Base-by-base conservation (phyloP, 352 stramenopile genomes). In the Pythium insidiosum region DNA sequence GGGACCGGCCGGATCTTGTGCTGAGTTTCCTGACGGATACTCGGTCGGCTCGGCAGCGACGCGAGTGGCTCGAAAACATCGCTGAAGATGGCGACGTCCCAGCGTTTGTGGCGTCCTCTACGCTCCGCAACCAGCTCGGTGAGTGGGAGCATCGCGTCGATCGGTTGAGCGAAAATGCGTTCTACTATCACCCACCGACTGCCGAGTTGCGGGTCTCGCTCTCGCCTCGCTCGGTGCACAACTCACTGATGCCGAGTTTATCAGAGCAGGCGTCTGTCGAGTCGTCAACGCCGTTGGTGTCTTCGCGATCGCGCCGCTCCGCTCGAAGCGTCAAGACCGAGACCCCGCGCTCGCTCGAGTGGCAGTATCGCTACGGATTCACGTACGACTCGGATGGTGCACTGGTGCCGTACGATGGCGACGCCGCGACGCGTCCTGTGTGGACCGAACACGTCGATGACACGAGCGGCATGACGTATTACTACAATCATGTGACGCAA, bases 301-400 rank as follows among this genome's bases (percentile, higher is more conserved):
- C n/a, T n/a, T 49, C 36, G 11, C 33, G 25, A 6, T 45, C 47
- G 1, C 21, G 43, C 15, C 47, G 58, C 0, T 56, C 58, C 2
- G 61, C 64, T 30, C 47, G 55, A n/a, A 74, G 62, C 37, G 43
- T 63, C 16, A 39, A 13, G 9, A 59, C 48, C 9, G 26, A 16
- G 4, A 40, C 46, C 18, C 49, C 63, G 19, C 57, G 73, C n/a
- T 62, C 76, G 4, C 51, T 81, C 38, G 58, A 81, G 20, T 89
- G 76, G 79, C 76, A 88, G 41, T 87, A 84, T 43, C 67, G 75
- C 18, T 87, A 87, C 44, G 72, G 77, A 19, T 88, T 82, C 47
- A 66, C 84, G 29, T 77, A 86, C 38, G 59, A 81, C 29, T 26
- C 22, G 4, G 24, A 61, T 3, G 61, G 59, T 0, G 45, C 68